phyloP scores from a whole-genome alignment of 148 eudicot species.

The Fagopyrum homotropicum region DNA sequence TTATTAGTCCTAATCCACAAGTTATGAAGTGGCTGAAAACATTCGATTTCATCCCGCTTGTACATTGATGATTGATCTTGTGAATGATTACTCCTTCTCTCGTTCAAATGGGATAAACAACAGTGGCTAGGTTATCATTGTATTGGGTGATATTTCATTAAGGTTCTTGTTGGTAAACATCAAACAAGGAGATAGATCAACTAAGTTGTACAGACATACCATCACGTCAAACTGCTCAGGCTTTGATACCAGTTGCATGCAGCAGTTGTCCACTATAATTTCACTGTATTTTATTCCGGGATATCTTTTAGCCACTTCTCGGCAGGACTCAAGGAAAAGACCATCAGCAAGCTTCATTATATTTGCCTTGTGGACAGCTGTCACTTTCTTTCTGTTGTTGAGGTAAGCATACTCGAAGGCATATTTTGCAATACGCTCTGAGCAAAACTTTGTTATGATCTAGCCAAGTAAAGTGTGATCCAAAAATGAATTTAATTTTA shows the following conservation, averaged over 20 bases:
- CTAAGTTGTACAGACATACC: constrained; percentile 17
- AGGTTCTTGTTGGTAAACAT: neutral
- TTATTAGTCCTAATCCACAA: neutral
- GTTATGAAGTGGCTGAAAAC: neutral
- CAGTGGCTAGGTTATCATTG: neutral
- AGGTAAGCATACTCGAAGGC: constrained; percentile 35
- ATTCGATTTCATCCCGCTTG: neutral
- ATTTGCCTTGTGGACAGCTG: constrained; percentile 38
- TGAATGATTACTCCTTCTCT: neutral
- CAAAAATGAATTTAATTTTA: neutral
- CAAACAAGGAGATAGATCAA: neutral
- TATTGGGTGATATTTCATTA: neutral
- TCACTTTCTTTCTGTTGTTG: constrained; percentile 37
- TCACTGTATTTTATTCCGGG: constrained; percentile 34
- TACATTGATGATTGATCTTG: neutral
- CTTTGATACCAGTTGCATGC: constrained; percentile 38
- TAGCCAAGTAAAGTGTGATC: constrained; percentile 13
- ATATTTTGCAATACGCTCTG: constrained; percentile 33
- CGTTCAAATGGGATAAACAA: neutral
- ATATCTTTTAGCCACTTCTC: constrained; percentile 31
- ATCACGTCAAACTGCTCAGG: constrained; percentile 39
- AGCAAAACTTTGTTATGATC: constrained; percentile 37
- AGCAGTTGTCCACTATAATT: constrained; percentile 37
- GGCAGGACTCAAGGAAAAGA: constrained; percentile 34
- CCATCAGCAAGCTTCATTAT: constrained; percentile 43